These are phyloP conservation scores for Aureobasidium sp. DNA, from an alignment of 2,329 filamentous ascomycete species.

Conservation along the genomic window DNA sequence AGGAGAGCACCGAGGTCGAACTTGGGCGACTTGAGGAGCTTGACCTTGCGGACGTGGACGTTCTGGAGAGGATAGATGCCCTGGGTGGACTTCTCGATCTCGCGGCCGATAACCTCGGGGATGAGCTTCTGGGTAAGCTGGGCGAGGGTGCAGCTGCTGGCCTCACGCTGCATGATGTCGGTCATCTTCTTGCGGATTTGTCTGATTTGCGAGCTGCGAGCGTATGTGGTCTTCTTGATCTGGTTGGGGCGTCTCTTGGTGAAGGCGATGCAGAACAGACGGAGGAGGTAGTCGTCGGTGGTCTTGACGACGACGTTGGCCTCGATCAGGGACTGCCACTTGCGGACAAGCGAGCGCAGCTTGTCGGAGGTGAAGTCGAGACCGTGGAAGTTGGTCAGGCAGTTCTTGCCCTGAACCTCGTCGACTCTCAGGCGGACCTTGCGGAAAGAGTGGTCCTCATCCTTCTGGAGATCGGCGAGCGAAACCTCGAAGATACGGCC, in stretches of 20 bases:
- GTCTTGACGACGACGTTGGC: conserved; percentile 99
- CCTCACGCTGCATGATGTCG: conserved; percentile 97
- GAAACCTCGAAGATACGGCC: conserved; percentile 98
- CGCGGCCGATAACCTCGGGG: conserved; percentile 96
- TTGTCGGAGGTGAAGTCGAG: conserved; percentile 99
- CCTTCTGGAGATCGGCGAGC: conserved; percentile 97
- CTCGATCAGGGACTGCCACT: conserved; percentile 99
- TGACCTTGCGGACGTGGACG: conserved; percentile 99
- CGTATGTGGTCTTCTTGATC: conserved; percentile 99
- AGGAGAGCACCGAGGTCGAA: conserved; percentile 97
- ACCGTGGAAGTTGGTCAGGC: conserved; percentile 99
- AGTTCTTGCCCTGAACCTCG: conserved; percentile 99
- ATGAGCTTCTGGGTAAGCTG: conserved; percentile 99
- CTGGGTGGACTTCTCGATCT: conserved; percentile 99
- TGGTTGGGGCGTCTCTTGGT: conserved; percentile 99
- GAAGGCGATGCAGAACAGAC: conserved; percentile 98
- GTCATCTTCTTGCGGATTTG: conserved; percentile 99
- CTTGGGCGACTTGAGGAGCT: conserved; percentile 97
- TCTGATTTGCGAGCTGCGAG: conserved; percentile 91
- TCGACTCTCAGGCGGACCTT: conserved; percentile 99
- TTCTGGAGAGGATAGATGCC: conserved; percentile 99
- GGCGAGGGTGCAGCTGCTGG: conserved; percentile 83
- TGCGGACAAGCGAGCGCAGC: conserved; percentile 96
- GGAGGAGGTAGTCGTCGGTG: conserved; percentile 98
- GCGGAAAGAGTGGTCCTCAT: conserved; percentile 99